These are phyloP conservation scores for Metschnikowia anglica DNA, from an alignment of 805 yeast genomes.

Conservation along the genomic window DNA sequence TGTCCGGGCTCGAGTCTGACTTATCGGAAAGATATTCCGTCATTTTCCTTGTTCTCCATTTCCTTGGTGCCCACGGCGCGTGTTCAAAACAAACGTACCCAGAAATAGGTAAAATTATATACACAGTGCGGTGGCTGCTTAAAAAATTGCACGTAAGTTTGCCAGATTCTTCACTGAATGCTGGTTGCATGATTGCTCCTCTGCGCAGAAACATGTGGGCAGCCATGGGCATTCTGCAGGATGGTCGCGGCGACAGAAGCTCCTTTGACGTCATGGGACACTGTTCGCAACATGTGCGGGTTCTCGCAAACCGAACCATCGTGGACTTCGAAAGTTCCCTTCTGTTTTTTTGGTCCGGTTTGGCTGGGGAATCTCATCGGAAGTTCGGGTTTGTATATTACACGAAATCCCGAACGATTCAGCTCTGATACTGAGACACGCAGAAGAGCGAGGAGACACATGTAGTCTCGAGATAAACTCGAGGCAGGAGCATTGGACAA, in stretches of 20 bases:
- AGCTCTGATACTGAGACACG: slow-evolving; percentile 3
- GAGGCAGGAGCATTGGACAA: too few species aligned
- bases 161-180: background rate
- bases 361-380: background rate
- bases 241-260: background rate
- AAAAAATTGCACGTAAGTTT: background rate
- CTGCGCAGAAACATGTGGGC: slow-evolving; percentile 8
- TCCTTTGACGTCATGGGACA: slow-evolving; percentile 9
- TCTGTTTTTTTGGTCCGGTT: slow-evolving; percentile 2
- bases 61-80: too few species aligned
- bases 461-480: background rate
- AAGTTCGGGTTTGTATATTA: slow-evolving; percentile 8
- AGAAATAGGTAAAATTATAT: too few species aligned
- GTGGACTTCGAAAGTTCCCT: background rate
- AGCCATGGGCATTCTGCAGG: slow-evolving; percentile 10
- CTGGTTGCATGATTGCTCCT: slow-evolving; percentile 11
- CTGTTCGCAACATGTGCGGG: background rate
- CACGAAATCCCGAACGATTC: background rate
- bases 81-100: too few species aligned
- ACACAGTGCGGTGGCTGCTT: slow-evolving; percentile 1
- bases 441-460: background rate
- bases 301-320: background rate
- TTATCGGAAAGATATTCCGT: too few species aligned
- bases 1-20: too few species aligned
- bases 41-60: too few species aligned